Evolutionary conservation across 176 grass and related monocot species (phyloP), one percentile per base, ranked within the genome.

Genomic region (Oryza australiensis): DNA sequence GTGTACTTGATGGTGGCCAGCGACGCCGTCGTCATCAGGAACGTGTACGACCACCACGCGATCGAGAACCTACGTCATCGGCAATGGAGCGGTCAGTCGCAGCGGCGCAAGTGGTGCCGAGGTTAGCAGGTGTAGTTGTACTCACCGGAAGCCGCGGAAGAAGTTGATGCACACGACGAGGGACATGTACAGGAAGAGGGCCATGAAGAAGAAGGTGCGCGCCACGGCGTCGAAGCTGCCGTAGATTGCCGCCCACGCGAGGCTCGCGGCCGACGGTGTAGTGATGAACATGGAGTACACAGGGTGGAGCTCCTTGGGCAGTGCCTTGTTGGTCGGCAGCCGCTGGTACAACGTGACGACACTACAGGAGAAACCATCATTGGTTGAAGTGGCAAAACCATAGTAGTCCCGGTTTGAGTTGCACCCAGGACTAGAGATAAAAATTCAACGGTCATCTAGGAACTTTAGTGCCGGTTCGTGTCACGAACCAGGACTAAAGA

Each of bases 241-340:
- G 81, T 98, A 98, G 77, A 98, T 87, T 7, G 92, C 68, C 49
- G 59, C 72, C 95, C 95, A 98, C 1, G 95, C 88, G 84, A 98
- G 90, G 90, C 95, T 90, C 24, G 95, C 92, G 2, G 95, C 95
- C 32, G 95, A 94, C 10, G 95, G 95, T 73, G 95, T 98, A 64
- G 95, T 92, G 66, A 98, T 94, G 89, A 98, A 98, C 95, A 98
- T 95, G 78, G 95, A 98, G 83, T 98, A 98, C 28, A 93, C 95
- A 2, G 95, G 95, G 89, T 98, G 95, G 67, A 95, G 76, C 88
- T 98, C 95, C 92, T 88, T 98, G 37, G 95, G 92, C 64, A 98
- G 82, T 26, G 95, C 85, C 92, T 98, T 92, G 80, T 86, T 93
- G 63, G 95, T 98, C n/a, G 95, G 90, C 62, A 95, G 88, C 40